These are phyloP conservation scores for Aspergillus cristatus DNA, from an alignment of 495 filamentous ascomycete species.

Conservation along the genomic window DNA sequence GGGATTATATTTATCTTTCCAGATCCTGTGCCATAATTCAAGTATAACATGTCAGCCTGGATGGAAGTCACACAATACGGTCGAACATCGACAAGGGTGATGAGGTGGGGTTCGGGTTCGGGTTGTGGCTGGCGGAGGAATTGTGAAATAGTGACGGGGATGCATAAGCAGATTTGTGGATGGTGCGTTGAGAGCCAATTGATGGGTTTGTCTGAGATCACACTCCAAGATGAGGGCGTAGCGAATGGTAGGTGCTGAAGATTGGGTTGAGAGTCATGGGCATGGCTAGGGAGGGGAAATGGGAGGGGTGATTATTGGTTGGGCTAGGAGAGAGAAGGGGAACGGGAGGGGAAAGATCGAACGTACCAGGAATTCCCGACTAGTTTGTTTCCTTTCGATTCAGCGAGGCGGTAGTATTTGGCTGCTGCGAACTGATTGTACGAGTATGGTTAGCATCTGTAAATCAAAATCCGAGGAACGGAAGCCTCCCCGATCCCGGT, in stretches of 20 bases:
- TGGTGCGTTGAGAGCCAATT: no score
- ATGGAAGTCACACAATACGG: not conserved
- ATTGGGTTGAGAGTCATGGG: no score
- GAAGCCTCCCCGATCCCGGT: no score
- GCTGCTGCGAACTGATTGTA: slow-evolving; percentile 65
- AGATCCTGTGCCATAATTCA: slow-evolving; percentile 66
- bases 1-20: slow-evolving; percentile 91
- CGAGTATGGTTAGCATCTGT: slow-evolving; percentile 7
- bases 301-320: no score
- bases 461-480: slow-evolving; percentile 2
- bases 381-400: slow-evolving; percentile 78
- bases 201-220: no score
- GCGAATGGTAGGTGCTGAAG: no score
- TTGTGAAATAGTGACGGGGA: slow-evolving; percentile 3
- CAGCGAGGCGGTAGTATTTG: slow-evolving; percentile 87
- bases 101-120: not conserved
- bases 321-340: no score
- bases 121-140: slow-evolving; percentile 12
- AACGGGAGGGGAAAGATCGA: not conserved
- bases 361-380: slow-evolving; percentile 94
- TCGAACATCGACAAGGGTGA: slow-evolving; percentile 1
- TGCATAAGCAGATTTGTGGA: no score
- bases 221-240: no score
- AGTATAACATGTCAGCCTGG: slow-evolving; percentile 13
- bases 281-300: no score